Base-by-base conservation (phyloP, 2,329 filamentous ascomycete species). In the Drechslerella stenobrocha region DNA sequence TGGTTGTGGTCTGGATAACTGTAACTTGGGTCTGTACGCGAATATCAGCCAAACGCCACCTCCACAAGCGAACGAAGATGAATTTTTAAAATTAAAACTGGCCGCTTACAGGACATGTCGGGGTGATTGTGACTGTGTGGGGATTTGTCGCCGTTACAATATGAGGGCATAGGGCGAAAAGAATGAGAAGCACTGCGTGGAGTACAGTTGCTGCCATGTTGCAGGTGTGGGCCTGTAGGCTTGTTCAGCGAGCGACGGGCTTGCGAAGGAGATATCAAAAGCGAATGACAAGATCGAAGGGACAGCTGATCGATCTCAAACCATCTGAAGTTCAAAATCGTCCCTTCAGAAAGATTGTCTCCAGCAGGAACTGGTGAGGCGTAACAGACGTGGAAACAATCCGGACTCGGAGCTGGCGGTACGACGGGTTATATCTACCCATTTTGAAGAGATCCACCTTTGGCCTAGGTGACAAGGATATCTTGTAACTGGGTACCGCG, bases 361-460 rank as follows among this genome's bases (percentile, higher is more conserved):
- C 61, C 61, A 58, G 52, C 57, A 50, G 59, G 56, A 55, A 56
- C 63, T 67, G 63, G 63, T 67, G 63, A 67, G 63, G 63, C 63
- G 55, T 67, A 60, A 45, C 44, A 32, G 40, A 59, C 18, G 35
- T 44, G 37, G 50, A 67, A 55, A 40, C 50, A 53, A 28, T 44
- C 42, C 50, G 51, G 48, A 44, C 55, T 56, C 47, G 52, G 45
- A 65, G 56, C 55, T 50, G 63, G 63, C 63, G 53, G 61, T 66
- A 48, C 61, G 61, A 66, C 55, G 55, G 61, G 63, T 67, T 67
- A 60, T n/a, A n/a, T 67, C 63, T 67, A 67, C 55, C 59, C 34
- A 37, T 51, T 44, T 53, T 50, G 45, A 60, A 32, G 37, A 22
- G 18, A 23, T 60, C 55, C 63, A 59, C 63, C 37, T 47, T 24